phyloP scores from a whole-genome alignment of 1,139 yeast species.

The Yueomyces sp. region DNA sequence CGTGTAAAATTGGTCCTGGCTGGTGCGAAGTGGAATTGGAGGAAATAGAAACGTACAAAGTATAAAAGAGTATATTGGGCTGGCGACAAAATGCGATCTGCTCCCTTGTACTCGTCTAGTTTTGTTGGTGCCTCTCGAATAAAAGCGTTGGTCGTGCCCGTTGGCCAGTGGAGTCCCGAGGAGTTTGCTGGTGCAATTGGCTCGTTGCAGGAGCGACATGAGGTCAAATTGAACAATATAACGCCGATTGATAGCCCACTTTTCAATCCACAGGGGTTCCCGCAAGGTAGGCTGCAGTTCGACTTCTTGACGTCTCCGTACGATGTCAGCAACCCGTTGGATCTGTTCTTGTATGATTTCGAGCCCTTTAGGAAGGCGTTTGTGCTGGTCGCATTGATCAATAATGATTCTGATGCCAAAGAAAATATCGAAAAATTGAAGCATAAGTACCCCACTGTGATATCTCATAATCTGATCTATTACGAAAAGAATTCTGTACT shows the following conservation, averaged over 20 bases:
- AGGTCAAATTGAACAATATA: constrained; percentile 64
- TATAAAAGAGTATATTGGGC: too few relatives aligned
- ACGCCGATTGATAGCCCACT: constrained; percentile 46
- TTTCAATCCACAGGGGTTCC: constrained; percentile 79
- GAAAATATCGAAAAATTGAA: constrained; percentile 27
- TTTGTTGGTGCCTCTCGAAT: constrained; percentile 48
- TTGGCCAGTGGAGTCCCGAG: constrained; percentile 37
- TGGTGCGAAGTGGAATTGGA: too few relatives aligned
- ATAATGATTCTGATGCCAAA: constrained; percentile 21
- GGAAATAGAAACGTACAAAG: too few relatives aligned
- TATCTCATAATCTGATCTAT: constrained; percentile 46
- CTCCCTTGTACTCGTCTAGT: constrained; percentile 5
- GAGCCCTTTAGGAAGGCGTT: constrained; percentile 79
- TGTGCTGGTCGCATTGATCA: constrained; percentile 42
- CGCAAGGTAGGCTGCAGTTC: constrained; percentile 47
- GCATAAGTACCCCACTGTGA: constrained; percentile 41
- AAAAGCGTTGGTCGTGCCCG: constrained; percentile 58
- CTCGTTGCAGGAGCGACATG: constrained; percentile 38
- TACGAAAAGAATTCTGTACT: not conserved
- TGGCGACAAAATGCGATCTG: too few relatives aligned
- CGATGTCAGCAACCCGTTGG: constrained; percentile 38
- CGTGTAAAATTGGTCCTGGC: too few relatives aligned
- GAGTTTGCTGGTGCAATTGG: constrained; percentile 38
- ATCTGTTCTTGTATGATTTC: constrained; percentile 62
- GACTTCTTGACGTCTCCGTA: constrained; percentile 33